These are phyloP conservation scores for Fraxinus albicans DNA, from an alignment of 305 asterid species.

Conservation along the genomic window DNA sequence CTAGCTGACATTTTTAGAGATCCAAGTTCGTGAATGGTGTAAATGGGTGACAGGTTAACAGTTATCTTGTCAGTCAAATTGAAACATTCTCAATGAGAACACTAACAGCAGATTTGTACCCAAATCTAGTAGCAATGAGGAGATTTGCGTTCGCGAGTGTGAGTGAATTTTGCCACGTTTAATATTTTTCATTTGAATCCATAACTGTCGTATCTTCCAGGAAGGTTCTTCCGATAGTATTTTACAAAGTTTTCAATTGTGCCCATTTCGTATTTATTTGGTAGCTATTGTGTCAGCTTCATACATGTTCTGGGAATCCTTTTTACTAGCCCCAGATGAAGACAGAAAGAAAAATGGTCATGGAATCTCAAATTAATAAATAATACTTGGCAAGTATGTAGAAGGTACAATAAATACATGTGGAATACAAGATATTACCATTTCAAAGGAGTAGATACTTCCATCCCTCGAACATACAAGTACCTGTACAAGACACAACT, in stretches of 20 bases:
- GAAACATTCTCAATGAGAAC: neutral
- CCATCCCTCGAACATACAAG: slow-evolving; percentile 88
- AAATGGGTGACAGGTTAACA: neutral
- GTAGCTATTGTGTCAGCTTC: neutral
- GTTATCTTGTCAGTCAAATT: neutral
- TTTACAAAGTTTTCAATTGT: neutral
- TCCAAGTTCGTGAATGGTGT: neutral
- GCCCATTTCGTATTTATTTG: neutral
- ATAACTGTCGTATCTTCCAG: neutral
- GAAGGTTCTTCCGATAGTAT: neutral
- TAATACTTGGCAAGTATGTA: neutral
- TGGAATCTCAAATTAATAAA: neutral
- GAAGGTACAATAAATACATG: neutral
- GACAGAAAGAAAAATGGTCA: neutral
- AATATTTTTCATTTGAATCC: neutral
- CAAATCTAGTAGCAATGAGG: neutral
- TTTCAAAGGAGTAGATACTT: slow-evolving; percentile 67
- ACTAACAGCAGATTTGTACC: neutral
- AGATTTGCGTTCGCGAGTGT: neutral
- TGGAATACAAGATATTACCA: slow-evolving; percentile 43
- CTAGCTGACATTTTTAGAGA: neutral
- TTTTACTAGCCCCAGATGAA: neutral
- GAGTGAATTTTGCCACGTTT: neutral
- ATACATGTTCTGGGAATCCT: neutral
- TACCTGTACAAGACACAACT: slow-evolving; percentile 46